A percentile compares a stretch with the other conserved stretches of the same genome.
Evolutionary conservation across 2,329 filamentous ascomycete genomes (phyloP).

Genomic region (Aspergillus hortae): DNA sequence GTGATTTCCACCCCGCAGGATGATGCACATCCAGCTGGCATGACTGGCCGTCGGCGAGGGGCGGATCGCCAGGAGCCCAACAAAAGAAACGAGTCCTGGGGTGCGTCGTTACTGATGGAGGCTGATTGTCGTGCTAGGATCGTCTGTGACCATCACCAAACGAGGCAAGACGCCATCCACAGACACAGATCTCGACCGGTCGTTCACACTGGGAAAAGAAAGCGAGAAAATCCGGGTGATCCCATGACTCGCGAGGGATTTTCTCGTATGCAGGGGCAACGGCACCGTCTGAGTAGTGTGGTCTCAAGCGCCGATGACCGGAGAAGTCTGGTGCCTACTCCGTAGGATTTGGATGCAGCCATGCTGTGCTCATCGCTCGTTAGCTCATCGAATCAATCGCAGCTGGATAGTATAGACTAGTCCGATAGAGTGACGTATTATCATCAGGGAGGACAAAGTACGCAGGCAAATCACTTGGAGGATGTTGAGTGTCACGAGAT

Average conservation of each 20-base stretch:
- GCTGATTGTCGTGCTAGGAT: no score
- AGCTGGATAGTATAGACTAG: neutral
- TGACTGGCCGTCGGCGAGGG: slow-evolving; percentile 1
- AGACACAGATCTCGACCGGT: no score
- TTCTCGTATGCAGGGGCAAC: slow-evolving; percentile 7
- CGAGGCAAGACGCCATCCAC: no score
- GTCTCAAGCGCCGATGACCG: neutral
- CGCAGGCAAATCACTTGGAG: neutral
- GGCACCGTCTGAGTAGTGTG: neutral
- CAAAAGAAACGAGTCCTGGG: no score
- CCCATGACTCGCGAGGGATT: neutral
- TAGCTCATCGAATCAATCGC: neutral
- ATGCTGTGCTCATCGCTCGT: no score
- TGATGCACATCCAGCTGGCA: neutral
- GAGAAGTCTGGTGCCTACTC: neutral
- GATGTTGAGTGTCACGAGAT: neutral
- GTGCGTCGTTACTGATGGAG: no score
- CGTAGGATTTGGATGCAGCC: neutral
- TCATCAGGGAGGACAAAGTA: neutral
- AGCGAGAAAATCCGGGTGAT: neutral
- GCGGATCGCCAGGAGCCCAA: neutral
- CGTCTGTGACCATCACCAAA: no score
- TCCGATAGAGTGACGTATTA: neutral
- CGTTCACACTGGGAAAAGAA: neutral
- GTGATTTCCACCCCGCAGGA: slow-evolving; percentile 13